Conservation (phyloP, 176 grass and related monocot genomes). For the Elaeis guineensis region DNA sequence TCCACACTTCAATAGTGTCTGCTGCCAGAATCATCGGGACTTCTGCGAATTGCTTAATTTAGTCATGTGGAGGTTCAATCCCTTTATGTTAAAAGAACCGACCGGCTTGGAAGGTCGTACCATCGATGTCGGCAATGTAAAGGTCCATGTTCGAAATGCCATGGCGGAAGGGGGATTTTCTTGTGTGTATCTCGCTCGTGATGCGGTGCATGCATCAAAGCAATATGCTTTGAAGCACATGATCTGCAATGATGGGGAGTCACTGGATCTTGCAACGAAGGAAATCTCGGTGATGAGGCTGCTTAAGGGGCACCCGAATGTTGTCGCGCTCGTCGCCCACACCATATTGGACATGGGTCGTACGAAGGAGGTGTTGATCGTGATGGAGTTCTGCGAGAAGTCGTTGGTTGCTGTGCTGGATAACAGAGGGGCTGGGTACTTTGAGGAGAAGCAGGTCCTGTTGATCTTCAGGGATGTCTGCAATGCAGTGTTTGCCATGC, state of each 20-base stretch:
- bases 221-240: slow-evolving; percentile 71
- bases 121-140: slow-evolving; percentile 54
- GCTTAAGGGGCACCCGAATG: slow-evolving; percentile 68
- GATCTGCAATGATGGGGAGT: slow-evolving; percentile 67
- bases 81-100: slow-evolving; percentile 49
- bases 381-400: slow-evolving; percentile 77
- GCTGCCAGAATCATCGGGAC: too few relatives aligned
- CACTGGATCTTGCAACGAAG: slow-evolving; percentile 56
- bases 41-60: not conserved
- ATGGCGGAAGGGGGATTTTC: slow-evolving; percentile 87
- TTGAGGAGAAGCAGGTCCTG: slow-evolving; percentile 67
- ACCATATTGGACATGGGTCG: slow-evolving; percentile 70
- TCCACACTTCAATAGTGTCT: too few relatives aligned
- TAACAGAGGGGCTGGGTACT: slow-evolving; percentile 59
- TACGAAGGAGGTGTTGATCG: slow-evolving; percentile 60
- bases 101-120: slow-evolving; percentile 57
- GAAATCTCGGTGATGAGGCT: slow-evolving; percentile 71
- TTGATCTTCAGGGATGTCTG: slow-evolving; percentile 72
- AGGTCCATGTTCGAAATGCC: slow-evolving; percentile 50
- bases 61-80: slow-evolving; percentile 78
- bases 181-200: slow-evolving; percentile 60
- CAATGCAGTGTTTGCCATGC: slow-evolving; percentile 81
- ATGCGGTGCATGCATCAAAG: slow-evolving; percentile 41
- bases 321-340: slow-evolving; percentile 56
- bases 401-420: slow-evolving; percentile 55